Evolutionary conservation across 495 filamentous ascomycete species (phyloP).

Genomic region (Astrocystis sublimbata): DNA sequence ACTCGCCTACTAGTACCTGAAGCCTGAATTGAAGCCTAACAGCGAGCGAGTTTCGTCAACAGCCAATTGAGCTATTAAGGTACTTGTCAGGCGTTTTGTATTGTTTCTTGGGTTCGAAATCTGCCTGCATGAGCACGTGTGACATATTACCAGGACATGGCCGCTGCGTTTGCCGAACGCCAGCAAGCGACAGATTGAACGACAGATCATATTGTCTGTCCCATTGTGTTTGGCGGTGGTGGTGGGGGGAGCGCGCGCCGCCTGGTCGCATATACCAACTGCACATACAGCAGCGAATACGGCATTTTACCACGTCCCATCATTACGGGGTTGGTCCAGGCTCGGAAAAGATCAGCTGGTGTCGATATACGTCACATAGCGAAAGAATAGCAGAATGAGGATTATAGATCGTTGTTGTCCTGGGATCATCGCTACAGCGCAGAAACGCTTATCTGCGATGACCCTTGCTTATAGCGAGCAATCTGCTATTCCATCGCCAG

Average conservation of each 20-base stretch:
- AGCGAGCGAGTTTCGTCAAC: too few species aligned
- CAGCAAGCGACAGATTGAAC: too few species aligned
- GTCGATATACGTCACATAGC: slow-evolving; percentile 6
- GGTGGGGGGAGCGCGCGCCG: neutral
- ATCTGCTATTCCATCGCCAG: neutral
- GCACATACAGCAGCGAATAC: too few species aligned
- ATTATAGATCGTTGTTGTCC: neutral
- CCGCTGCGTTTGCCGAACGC: neutral
- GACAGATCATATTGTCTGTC: too few species aligned
- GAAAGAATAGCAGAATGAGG: neutral
- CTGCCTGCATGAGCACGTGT: slow-evolving; percentile 6
- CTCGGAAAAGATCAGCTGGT: slow-evolving; percentile 5
- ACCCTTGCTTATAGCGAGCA: neutral
- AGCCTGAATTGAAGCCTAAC: too few species aligned
- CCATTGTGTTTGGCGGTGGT: too few species aligned
- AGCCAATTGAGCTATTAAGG: too few species aligned
- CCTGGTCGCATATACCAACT: neutral
- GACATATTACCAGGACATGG: neutral
- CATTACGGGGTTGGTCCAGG: neutral
- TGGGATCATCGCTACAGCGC: neutral
- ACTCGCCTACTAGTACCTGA: too few species aligned
- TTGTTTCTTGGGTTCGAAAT: neutral
- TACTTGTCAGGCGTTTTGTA: neutral
- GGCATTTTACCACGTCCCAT: neutral
- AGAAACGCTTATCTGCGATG: neutral